Base-by-base conservation (phyloP, 805 yeast species). In the Yamadazyma insecticola region DNA sequence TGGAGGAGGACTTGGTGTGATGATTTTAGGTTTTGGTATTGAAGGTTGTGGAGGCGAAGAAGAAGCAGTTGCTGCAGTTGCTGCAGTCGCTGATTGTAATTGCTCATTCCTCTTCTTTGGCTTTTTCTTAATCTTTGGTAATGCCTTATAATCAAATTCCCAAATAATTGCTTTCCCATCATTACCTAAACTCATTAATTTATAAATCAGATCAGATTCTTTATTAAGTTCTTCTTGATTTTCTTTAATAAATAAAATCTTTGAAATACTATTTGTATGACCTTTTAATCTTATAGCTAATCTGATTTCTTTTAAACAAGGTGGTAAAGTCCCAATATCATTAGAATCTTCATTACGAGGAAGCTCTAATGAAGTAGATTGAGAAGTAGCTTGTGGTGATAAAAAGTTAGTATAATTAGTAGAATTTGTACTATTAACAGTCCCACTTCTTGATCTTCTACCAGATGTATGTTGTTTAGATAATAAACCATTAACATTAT, bases 61-160 rank as follows among this genome's bases (percentile, higher is more conserved):
- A 7, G 23, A 19, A 8, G 28, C 16, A 9, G 14, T 12, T 3
- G 21, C 7, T 7, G 21, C 9, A 7, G 21, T 18, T 18, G 21
- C 7, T 7, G 21, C 33, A 33, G 13, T 24, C 10, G 30, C 10
- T n/a, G 35, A 28, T 14, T 25, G 23, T n/a, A n/a, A n/a, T n/a
- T n/a, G n/a, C n/a, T n/a, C n/a, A n/a, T n/a, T n/a, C 21, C 32
- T 32, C 22, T 32, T 35, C 14, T 24, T 30, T 28, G 16, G 21
- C 26, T 26, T 28, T 16, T 19, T 35, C 29, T 62, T 63, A 5
- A 60, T 48, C 30, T 57, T 55, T 4, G 67, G 63, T 16, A 65
- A 47, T 4, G 68, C 66, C 35, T 59, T 60, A 36, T 57, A 57
- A 37, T 65, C 68, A 45, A 65, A 63, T 32, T 65, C 71, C 71